These are phyloP conservation scores for Metschnikowia chrysomelidarum DNA, from an alignment of 805 yeast species.

Conservation along the genomic window DNA sequence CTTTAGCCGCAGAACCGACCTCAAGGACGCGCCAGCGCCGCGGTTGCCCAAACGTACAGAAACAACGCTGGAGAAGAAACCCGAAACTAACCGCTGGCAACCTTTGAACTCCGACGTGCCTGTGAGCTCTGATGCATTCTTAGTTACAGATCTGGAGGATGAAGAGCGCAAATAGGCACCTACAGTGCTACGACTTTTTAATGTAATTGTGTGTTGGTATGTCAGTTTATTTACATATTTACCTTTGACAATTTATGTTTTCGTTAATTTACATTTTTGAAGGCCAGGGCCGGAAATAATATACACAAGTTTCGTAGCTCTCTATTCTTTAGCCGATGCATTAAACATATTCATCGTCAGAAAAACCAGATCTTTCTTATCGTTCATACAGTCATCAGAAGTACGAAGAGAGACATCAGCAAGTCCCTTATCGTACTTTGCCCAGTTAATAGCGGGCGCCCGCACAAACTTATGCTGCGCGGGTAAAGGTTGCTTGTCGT, in stretches of 20 bases:
- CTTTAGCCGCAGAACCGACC: conserved; percentile 45
- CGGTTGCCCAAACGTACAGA: conserved; percentile 22
- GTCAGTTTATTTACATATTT: no score
- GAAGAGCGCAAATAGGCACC: conserved; percentile 25
- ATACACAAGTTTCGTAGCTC: conserved; percentile 13
- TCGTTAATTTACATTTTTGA: conserved; percentile 1
- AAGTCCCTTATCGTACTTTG: conserved; percentile 34
- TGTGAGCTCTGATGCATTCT: conserved; percentile 42
- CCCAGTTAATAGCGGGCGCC: conserved; percentile 38
- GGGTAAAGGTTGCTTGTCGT: conserved; percentile 34
- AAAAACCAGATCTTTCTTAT: conserved; percentile 16
- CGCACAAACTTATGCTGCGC: conserved; percentile 30
- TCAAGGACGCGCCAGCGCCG: conserved; percentile 32
- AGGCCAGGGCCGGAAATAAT: conserved; percentile 1
- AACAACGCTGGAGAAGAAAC: no score
- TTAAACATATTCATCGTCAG: conserved; percentile 16
- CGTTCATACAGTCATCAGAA: conserved; percentile 19
- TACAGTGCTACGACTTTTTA: neutral
- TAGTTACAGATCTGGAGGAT: conserved; percentile 45
- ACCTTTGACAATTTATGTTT: neutral
- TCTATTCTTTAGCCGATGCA: conserved; percentile 10
- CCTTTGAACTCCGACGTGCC: conserved; percentile 39
- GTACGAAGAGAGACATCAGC: conserved; percentile 21
- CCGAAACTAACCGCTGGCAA: conserved; percentile 33
- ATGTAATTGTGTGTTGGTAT: no score